phyloP scores from a whole-genome alignment of 108 stramenopile genomes.

The Pseudonitzschia multistriata region DNA sequence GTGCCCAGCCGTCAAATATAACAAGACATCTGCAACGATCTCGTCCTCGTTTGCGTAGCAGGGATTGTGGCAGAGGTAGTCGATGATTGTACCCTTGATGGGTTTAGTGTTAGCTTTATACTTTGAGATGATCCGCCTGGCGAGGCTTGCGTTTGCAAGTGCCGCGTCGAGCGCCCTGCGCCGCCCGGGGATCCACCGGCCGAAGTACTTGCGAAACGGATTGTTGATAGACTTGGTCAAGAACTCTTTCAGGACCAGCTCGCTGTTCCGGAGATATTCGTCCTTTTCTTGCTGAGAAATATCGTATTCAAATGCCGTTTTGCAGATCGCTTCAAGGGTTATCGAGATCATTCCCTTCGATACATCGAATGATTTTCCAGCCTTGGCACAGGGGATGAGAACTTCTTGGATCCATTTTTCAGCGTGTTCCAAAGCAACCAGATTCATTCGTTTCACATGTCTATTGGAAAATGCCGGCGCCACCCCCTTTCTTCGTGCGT shows the following conservation, averaged over 20 bases:
- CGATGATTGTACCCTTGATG: conserved; percentile 22
- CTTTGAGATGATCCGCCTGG: conserved; percentile 17
- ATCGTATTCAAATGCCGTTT: conserved; percentile 43
- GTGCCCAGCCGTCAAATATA: conserved; percentile 25
- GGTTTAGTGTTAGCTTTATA: conserved; percentile 11
- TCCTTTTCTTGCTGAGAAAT: conserved; percentile 25
- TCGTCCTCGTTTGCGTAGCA: conserved; percentile 28
- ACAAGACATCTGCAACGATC: conserved; percentile 30
- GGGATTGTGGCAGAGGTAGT: conserved; percentile 20
- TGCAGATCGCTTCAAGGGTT: conserved; percentile 37
- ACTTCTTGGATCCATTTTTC: conserved; percentile 34
- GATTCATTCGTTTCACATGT: conserved; percentile 41
- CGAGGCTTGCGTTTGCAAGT: conserved; percentile 1
- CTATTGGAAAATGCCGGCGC: conserved; percentile 37
- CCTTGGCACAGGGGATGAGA: conserved; percentile 9
- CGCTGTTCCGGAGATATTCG: conserved; percentile 16
- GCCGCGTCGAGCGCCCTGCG: conserved; percentile 24
- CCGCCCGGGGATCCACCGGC: conserved; percentile 22
- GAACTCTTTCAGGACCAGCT: conserved; percentile 29
- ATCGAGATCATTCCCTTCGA: conserved; percentile 32
- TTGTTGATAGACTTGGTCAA: conserved; percentile 28
- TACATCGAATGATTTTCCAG: conserved; percentile 35
- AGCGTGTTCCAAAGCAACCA: conserved; percentile 21
- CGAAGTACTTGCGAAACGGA: conserved; percentile 37
- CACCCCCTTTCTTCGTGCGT: conserved; percentile 23